phyloP scores from a whole-genome alignment of 257 asterid genomes.

The Salvia rosmarinus region DNA sequence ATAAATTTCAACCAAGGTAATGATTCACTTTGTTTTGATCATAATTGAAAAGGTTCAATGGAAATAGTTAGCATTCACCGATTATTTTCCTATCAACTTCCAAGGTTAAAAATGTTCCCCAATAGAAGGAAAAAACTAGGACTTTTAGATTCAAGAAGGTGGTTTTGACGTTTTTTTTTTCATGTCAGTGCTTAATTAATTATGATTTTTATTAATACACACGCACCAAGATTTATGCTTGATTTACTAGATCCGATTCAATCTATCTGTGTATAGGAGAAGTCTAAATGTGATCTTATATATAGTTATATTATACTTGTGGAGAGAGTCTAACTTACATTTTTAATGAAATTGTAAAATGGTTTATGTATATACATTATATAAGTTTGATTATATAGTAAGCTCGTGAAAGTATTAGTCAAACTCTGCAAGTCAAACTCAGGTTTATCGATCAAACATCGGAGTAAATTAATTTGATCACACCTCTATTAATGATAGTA shows the following conservation, averaged over 20 bases:
- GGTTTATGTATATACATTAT: too few species aligned
- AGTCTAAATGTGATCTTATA: too few species aligned
- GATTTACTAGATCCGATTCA: neutral
- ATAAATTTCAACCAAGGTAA: conserved; percentile 55
- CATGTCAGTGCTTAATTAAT: neutral
- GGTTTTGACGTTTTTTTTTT: neutral
- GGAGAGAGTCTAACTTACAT: too few species aligned
- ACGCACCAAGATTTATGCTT: neutral
- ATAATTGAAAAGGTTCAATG: conserved; percentile 35
- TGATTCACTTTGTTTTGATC: conserved; percentile 58
- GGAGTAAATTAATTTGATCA: too few species aligned
- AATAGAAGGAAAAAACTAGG: conserved; percentile 33
- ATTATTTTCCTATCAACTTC: conserved; percentile 48
- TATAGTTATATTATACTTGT: too few species aligned
- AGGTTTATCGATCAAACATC: too few species aligned
- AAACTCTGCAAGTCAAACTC: too few species aligned
- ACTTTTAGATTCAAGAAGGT: conserved; percentile 17
- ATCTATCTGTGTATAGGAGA: too few species aligned
- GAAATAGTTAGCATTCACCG: conserved; percentile 26
- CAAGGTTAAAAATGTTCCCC: conserved; percentile 47
- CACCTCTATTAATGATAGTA: too few species aligned
- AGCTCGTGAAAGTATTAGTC: too few species aligned
- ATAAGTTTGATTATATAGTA: too few species aligned
- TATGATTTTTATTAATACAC: neutral
- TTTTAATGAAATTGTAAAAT: too few species aligned